These are phyloP conservation scores for Dryadomyces quercus-mongolicae DNA, from an alignment of 2,329 filamentous ascomycete genomes.

Conservation along the genomic window DNA sequence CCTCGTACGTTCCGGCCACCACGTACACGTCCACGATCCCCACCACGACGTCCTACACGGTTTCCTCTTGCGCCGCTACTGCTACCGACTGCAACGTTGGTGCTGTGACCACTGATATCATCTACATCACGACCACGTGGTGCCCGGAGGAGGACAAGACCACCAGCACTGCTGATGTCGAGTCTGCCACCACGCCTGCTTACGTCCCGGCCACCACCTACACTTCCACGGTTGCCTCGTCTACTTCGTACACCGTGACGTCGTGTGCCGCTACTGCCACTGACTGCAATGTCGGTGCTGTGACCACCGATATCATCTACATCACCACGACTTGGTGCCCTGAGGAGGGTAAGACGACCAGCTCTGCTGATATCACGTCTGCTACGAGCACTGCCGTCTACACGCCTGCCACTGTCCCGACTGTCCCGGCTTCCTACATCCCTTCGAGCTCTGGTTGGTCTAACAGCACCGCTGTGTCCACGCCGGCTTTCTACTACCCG, in stretches of 20 bases:
- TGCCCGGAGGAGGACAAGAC: not conserved
- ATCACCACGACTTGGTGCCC: not conserved
- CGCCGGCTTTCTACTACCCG: not conserved
- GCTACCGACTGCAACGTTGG: conserved; percentile 1
- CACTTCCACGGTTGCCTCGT: not conserved
- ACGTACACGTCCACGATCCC: too few relatives aligned
- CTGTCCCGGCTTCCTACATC: not conserved
- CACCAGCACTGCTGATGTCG: not conserved
- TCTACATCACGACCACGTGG: not conserved
- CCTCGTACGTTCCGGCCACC: not conserved
- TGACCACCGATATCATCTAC: not conserved
- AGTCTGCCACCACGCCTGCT: not conserved
- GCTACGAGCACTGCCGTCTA: not conserved
- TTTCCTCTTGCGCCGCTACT: conserved; percentile 4
- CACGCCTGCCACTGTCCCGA: not conserved
- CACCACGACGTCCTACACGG: conserved; percentile 4
- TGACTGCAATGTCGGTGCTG: not conserved
- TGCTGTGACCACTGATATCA: not conserved
- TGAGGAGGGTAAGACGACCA: not conserved
- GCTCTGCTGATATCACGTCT: not conserved
- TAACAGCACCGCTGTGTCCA: not conserved
- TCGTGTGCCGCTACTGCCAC: conserved; percentile 5
- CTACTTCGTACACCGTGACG: conserved; percentile 5
- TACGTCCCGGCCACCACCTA: not conserved
- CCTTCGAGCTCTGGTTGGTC: not conserved